Evolutionary conservation across 2,329 filamentous ascomycete genomes (phyloP), one percentile per base, ranked within the genome.

Genomic region (Tympanopsis confertula): DNA sequence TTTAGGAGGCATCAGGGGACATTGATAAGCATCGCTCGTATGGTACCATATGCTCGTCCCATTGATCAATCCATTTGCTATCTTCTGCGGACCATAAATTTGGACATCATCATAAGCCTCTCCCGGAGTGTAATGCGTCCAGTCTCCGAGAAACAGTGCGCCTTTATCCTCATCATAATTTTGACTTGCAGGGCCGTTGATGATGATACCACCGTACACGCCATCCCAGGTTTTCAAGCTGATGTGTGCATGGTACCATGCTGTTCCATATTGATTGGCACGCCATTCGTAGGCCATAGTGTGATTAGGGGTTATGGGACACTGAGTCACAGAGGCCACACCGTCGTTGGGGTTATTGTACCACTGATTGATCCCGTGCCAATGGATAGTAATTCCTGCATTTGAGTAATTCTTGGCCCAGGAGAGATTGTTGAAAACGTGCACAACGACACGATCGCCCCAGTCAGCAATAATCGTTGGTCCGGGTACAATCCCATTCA

Each of bases 91-190:
- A 42, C 35, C 13, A 37, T 37, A 19, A 47, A 48, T n/a, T 44
- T 39, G 10, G 47, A 45, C 2, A 38, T 39, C n/a, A n/a, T n/a
- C n/a, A n/a, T n/a, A n/a, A n/a, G n/a, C n/a, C n/a, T n/a, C n/a
- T n/a, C n/a, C n/a, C n/a, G n/a, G n/a, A n/a, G n/a, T n/a, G n/a
- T n/a, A n/a, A 33, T 33, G 30, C 10, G 30, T 12, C 71, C 74
- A 80, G 46, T 81, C 77, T 13, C 64, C 68, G 5, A 82, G 49
- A 19, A 76, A 62, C 1, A 82, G 46, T 10, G 65, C 55, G 3
- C 79, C 78, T 0, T 81, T 58, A 47, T 84, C 79, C 36, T 69
- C 62, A 42, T 84, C 76, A 45, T 79, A 81, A 46, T 74, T 63
- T 13, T 65, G 60, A 2, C 68, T 67, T 0, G 66, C 63, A 0